These are phyloP conservation scores for Myriosclerotinia scirpicola DNA, from an alignment of 2,329 filamentous ascomycete species.

Conservation along the genomic window DNA sequence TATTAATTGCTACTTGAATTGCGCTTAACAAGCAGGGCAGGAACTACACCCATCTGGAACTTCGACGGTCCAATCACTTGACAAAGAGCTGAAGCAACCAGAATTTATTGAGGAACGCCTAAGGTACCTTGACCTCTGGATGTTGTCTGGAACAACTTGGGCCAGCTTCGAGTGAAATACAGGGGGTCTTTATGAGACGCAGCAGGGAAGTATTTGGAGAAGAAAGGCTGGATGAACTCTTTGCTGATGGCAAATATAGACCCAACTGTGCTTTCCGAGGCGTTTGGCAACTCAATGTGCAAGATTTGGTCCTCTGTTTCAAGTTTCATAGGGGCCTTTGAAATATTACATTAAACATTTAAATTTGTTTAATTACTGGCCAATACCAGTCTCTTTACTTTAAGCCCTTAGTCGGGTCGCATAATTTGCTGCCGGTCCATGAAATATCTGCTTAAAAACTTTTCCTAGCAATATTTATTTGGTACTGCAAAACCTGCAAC, in stretches of 20 bases:
- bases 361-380: too few species aligned
- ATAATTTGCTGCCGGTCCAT: too few species aligned
- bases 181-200: neutral
- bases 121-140: neutral
- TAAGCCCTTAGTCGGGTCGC: too few species aligned
- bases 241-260: neutral
- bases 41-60: neutral
- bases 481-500: neutral
- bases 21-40: neutral
- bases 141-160: neutral
- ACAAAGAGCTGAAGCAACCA: neutral
- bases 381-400: too few species aligned
- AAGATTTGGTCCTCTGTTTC: neutral
- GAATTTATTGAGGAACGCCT: neutral
- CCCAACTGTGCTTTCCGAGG: neutral
- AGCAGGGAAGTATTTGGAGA: neutral
- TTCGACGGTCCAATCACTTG: neutral
- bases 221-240: neutral
- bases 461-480: neutral
- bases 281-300: neutral
- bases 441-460: neutral
- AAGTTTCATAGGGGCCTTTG: neutral
- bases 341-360: too few species aligned
- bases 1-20: neutral
- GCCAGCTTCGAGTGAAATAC: neutral